Evolutionary conservation across 2,329 filamentous ascomycete genomes (phyloP), one percentile per base, ranked within the genome.

Genomic region (Kalmusia sp.): DNA sequence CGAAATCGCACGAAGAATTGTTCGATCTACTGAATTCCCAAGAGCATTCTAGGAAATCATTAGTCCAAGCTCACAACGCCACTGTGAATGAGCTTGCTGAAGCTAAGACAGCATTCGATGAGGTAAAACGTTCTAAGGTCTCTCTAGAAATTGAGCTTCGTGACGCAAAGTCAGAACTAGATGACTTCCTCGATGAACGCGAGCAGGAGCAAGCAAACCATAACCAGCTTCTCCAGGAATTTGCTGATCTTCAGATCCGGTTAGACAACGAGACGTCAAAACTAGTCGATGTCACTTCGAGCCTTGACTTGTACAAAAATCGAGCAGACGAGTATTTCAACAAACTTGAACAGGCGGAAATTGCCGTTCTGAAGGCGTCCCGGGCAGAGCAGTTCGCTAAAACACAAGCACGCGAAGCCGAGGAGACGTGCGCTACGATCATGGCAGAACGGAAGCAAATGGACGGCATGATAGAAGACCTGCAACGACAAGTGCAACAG

Each of bases 341-440:
- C 79, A 97, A 96, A 76, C 85, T 99, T 17, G 93, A 99, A 74
- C 93, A 98, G 71, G 95, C 95, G 14, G 93, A 99, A 74, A 96
- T 98, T 61, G 88, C 93, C 0, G 93, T 98, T 15, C 84, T 99
- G 59, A 97, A 97, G 74, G 93, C 93, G 14, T 89, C 85, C 55
- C 86, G 93, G 21, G 93, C 95, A 0, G 93, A 98, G 75, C 92
- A 96, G 65, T 97, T 98, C 72, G 93, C 93, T 51, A 96, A 91
- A 75, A 83, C 90, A 0, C 93, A 97, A 71, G 90, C 91, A 8
- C 88, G 87, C 67, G 93, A 99, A 76, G 90, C 92, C 0, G 95
- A 98, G 69, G 93, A 98, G 54, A 92, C 88, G 5, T 96, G 89
- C 65, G 92, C 91, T 1, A 88, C 89, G 60, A 89, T 96, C 68